Evolutionary conservation across 106 monocot species (phyloP), one percentile per base, ranked within the genome.

Genomic region (Dendrobium officinale): DNA sequence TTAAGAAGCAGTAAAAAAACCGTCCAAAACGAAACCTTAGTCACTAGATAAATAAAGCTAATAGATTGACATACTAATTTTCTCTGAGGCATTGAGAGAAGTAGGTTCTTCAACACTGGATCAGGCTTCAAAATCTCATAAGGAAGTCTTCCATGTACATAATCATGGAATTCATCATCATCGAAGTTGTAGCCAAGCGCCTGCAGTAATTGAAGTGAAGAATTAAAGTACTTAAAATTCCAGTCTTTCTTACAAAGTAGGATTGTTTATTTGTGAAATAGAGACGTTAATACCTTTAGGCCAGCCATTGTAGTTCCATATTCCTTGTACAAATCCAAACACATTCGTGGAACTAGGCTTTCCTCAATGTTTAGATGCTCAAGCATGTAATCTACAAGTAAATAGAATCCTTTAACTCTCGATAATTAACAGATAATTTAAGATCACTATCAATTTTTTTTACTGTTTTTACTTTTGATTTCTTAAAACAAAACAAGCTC

Each of bases 261-360:
- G 58, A 18, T 58, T 26, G 19, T 27, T 67, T 67, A 8, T 26
- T 15, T 72, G 37, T 11, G 9, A 51, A 51, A 51, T 11, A 40
- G 37, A 29, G 9, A 37, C 4, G 13, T 10, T 37, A 55, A n/a
- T 86, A 90, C 92, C 92, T 95, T 95, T 19, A 95, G 86, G 24
- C 95, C 95, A 44, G 95, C 95, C 91, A 95, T 92, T 67, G 95
- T 91, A 56, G 95, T 92, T 85, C 95, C 95, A 81, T 91, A 74
- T 75, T 93, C 93, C 79, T 81, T 91, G 87, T 96, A 96, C 78
- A 96, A 58, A 31, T 92, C 92, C 77, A 96, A 49, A 59, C 96
- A 96, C 93, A 96, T 92, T 42, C 83, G 81, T 4, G 93, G 93
- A 55, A 96, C 85, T 44, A 75, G 67, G 73, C 86, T 85, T 83